Evolutionary conservation across 1,139 yeast species (phyloP).

Genomic region (Yamadazyma trypodendri): DNA sequence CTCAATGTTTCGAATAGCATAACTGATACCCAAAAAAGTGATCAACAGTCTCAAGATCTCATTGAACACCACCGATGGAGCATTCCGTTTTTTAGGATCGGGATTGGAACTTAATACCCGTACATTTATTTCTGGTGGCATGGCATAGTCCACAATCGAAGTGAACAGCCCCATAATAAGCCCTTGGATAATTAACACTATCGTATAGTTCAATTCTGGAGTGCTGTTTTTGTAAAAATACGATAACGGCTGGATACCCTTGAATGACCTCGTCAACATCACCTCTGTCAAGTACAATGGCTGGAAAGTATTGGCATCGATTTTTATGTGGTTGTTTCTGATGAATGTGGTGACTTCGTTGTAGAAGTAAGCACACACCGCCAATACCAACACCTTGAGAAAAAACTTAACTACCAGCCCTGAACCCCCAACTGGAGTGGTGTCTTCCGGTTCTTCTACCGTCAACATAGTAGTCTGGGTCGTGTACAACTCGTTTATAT

Average conservation of each 20-base stretch:
- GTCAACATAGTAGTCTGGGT: conserved; percentile 6
- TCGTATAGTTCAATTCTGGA: conserved; percentile 16
- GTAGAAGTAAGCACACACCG: conserved; percentile 47
- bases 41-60: conserved; percentile 58
- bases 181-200: conserved; percentile 50
- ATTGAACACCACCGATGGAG: conserved; percentile 29
- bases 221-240: conserved; percentile 4
- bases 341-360: conserved; percentile 51
- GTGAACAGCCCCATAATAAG: conserved; percentile 59
- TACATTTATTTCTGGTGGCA: conserved; percentile 34
- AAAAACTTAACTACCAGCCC: conserved; percentile 11
- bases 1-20: conserved; percentile 76
- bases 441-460: neutral
- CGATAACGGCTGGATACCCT: conserved; percentile 26
- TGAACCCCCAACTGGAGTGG: conserved; percentile 8
- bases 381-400: conserved; percentile 32
- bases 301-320: conserved; percentile 29
- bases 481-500: conserved; percentile 7
- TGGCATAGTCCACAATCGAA: conserved; percentile 56
- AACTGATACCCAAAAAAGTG: conserved; percentile 80
- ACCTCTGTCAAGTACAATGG: conserved; percentile 36
- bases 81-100: conserved; percentile 25
- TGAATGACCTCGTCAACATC: conserved; percentile 31
- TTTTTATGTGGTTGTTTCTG: conserved; percentile 47
- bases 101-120: conserved; percentile 33